These are phyloP conservation scores for Volvariella volvacea DNA, from an alignment of 1,284 basidiomycete species.

Conservation along the genomic window DNA sequence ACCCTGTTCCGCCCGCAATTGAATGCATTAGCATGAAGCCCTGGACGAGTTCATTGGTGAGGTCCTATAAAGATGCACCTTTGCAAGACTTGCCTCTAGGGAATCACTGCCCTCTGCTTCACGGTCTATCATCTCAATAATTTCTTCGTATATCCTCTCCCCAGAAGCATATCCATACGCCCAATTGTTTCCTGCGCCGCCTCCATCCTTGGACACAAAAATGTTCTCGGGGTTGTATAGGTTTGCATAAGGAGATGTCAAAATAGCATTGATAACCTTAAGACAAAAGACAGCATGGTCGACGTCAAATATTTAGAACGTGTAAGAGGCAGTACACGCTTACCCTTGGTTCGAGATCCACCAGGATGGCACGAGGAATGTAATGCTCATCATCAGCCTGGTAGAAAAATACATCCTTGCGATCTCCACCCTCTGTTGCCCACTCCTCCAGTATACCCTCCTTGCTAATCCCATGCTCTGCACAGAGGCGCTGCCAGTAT, in stretches of 20 bases:
- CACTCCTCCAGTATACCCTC: slow-evolving; percentile 93
- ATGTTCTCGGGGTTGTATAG: slow-evolving; percentile 99
- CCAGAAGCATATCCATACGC: slow-evolving; percentile 90
- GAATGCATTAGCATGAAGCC: slow-evolving; percentile 99
- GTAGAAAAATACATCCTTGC: slow-evolving; percentile 99
- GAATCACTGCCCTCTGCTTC: slow-evolving; percentile 99
- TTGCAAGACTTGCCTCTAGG: slow-evolving; percentile 63
- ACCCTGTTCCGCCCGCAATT: slow-evolving; percentile 97
- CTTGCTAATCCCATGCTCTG: slow-evolving; percentile 92
- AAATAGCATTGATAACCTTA: slow-evolving; percentile 98
- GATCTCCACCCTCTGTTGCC: slow-evolving; percentile 89
- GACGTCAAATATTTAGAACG: slow-evolving; percentile 1
- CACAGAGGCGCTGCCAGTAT: slow-evolving; percentile 94
- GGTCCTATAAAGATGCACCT: slow-evolving; percentile 1
- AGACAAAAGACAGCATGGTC: slow-evolving; percentile 8
- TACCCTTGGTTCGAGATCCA: slow-evolving; percentile 97
- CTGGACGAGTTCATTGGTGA: slow-evolving; percentile 35
- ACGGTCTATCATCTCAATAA: slow-evolving; percentile 99
- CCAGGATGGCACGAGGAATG: slow-evolving; percentile 92
- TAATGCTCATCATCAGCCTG: slow-evolving; percentile 99
- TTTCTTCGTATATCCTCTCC: slow-evolving; percentile 91
- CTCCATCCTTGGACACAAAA: slow-evolving; percentile 91
- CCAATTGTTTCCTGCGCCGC: slow-evolving; percentile 99
- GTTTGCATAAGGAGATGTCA: slow-evolving; percentile 86
- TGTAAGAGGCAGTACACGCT: slow-evolving; percentile 17